Conservation (phyloP, 345 rosid species). For the Moringa oleifera region DNA sequence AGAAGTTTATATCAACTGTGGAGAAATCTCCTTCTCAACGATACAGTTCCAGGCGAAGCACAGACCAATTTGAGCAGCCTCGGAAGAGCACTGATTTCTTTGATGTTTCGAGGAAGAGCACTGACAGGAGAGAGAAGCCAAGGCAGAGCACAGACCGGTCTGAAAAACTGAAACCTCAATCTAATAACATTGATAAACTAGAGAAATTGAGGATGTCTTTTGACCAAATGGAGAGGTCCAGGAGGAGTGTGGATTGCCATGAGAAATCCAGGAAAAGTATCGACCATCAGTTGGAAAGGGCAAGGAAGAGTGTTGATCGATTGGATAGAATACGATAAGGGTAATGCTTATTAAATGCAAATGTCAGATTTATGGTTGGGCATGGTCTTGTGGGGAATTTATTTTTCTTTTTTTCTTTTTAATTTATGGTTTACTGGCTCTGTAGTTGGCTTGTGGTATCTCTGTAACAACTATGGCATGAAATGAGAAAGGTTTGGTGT, state of each 20-base stretch:
- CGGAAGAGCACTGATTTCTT: conserved; percentile 53
- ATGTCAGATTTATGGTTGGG: conserved; percentile 2
- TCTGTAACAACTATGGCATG: conserved; percentile 13
- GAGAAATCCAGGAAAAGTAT: conserved; percentile 76
- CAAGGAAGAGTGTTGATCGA: conserved; percentile 84
- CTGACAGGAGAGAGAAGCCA: conserved; percentile 78
- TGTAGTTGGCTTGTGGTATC: conserved; percentile 28
- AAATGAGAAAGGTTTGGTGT: conserved; percentile 22
- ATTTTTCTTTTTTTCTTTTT: conserved; percentile 8
- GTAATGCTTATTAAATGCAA: conserved; percentile 17
- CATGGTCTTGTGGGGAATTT: conserved; percentile 23
- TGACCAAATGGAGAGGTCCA: conserved; percentile 66
- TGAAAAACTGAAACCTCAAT: conserved; percentile 55
- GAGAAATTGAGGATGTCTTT: conserved; percentile 51
- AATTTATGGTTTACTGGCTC: conserved; percentile 18
- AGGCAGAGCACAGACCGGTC: conserved; percentile 77
- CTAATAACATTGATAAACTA: conserved; percentile 44
- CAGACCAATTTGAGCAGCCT: conserved; percentile 50
- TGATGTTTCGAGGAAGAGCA: conserved; percentile 74
- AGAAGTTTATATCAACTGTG: conserved; percentile 81
- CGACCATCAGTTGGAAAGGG: conserved; percentile 72
- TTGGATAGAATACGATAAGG: conserved; percentile 61
- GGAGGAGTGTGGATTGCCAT: conserved; percentile 88
- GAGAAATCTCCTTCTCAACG: conserved; percentile 76
- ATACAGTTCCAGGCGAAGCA: conserved; percentile 56